These are phyloP conservation scores for Mycena venus DNA, from an alignment of 768 basidiomycete genomes.

Conservation along the genomic window DNA sequence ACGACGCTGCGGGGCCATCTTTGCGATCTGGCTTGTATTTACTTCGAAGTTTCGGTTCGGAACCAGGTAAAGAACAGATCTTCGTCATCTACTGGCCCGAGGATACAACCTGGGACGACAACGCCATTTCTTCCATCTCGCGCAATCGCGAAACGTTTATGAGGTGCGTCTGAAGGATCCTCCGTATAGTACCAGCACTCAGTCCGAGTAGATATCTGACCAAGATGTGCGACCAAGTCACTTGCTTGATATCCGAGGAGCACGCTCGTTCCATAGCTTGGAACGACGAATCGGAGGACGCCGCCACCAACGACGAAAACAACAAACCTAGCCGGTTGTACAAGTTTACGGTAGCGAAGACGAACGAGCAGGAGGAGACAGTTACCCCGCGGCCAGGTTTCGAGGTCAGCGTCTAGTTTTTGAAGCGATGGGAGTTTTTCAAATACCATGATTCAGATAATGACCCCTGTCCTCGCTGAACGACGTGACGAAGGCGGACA, in stretches of 20 bases:
- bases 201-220: slow-evolving; percentile 62
- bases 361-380: slow-evolving; percentile 66
- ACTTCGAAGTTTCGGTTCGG: slow-evolving; percentile 38
- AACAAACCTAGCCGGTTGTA: slow-evolving; percentile 61
- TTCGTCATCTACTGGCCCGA: slow-evolving; percentile 75
- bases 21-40: slow-evolving; percentile 67
- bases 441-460: background rate
- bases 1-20: slow-evolving; percentile 36
- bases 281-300: slow-evolving; percentile 44
- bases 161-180: slow-evolving; percentile 50
- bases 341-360: slow-evolving; percentile 66
- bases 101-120: slow-evolving; percentile 68
- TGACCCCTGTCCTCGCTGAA: background rate
- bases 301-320: slow-evolving; percentile 39
- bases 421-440: background rate
- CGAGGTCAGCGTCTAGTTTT: slow-evolving; percentile 45
- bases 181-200: background rate
- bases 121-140: slow-evolving; percentile 54
- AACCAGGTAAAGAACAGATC: slow-evolving; percentile 40
- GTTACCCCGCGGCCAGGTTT: slow-evolving; percentile 59
- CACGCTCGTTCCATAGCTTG: slow-evolving; percentile 61
- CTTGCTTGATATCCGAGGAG: slow-evolving; percentile 63
- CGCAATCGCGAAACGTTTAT: slow-evolving; percentile 73
- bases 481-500: background rate
- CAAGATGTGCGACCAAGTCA: slow-evolving; percentile 69